These are phyloP conservation scores for Pseudohalonectria lignicola DNA, from an alignment of 2,329 filamentous ascomycete genomes.

Conservation along the genomic window DNA sequence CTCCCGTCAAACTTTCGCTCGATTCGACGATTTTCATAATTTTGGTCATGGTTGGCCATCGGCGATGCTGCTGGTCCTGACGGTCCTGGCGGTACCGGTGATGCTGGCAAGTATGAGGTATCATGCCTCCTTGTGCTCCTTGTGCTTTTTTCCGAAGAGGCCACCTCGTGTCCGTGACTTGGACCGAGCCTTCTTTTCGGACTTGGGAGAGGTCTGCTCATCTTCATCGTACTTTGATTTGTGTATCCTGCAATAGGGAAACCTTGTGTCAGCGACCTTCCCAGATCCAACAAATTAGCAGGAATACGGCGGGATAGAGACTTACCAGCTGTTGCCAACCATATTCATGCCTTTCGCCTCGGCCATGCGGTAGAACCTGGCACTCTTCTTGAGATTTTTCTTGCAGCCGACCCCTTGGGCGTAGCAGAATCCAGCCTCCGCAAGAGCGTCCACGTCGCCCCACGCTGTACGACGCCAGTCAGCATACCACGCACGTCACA, in stretches of 20 bases:
- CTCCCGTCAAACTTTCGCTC: too few species aligned
- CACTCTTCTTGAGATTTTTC: conserved; percentile 92
- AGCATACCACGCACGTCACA: too few species aligned
- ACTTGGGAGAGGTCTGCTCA: conserved; percentile 44
- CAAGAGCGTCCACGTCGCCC: conserved; percentile 90
- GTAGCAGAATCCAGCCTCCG: conserved; percentile 94
- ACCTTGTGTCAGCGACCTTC: conserved; percentile 6
- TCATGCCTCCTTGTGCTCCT: too few species aligned
- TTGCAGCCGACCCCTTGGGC: conserved; percentile 87
- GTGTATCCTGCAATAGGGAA: conserved; percentile 61
- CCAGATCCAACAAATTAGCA: too few species aligned
- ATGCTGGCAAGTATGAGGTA: too few species aligned
- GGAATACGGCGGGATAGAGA: too few species aligned
- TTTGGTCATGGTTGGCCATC: too few species aligned
- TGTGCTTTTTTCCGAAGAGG: conserved; percentile 47
- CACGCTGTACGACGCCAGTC: too few species aligned
- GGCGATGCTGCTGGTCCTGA: too few species aligned
- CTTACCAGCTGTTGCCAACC: conserved; percentile 96
- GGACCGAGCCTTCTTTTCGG: conserved; percentile 59
- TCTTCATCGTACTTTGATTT: conserved; percentile 85
- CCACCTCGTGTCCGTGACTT: conserved; percentile 61
- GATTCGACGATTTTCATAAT: too few species aligned
- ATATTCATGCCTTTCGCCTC: conserved; percentile 93
- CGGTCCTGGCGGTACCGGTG: too few species aligned
- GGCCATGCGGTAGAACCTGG: conserved; percentile 79